A percentile compares a stretch with the other conserved stretches of the same genome.
Evolutionary conservation across 2,329 filamentous ascomycete genomes (phyloP).

Genomic region (Acrodontium crateriforme): DNA sequence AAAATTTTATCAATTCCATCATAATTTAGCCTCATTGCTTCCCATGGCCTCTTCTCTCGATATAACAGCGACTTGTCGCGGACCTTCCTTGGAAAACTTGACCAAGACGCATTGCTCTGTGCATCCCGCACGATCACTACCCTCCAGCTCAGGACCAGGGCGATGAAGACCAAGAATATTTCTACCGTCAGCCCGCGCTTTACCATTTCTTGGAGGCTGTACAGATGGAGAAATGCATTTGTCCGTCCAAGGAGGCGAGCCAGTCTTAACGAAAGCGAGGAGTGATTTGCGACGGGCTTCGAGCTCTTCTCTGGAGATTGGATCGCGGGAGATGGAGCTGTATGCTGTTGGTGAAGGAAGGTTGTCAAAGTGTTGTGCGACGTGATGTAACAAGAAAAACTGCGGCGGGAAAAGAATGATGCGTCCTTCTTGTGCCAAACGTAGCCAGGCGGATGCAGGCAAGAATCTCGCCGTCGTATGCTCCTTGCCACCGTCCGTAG

Average conservation of each 20-base stretch:
- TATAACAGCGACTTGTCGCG: constrained; percentile 40
- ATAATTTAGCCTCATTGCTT: constrained; percentile 6
- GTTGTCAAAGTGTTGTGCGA: constrained; percentile 19
- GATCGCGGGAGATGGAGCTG: constrained; percentile 13
- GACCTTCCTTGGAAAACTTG: constrained; percentile 42
- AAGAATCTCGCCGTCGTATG: constrained; percentile 69
- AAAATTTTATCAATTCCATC: constrained; percentile 2
- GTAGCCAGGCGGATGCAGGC: constrained; percentile 54
- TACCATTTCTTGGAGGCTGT: constrained; percentile 20
- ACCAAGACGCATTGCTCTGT: constrained; percentile 43
- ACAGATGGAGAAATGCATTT: constrained; percentile 30
- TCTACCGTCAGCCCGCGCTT: constrained; percentile 34
- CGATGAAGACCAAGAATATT: constrained; percentile 40
- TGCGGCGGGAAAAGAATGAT: constrained; percentile 88
- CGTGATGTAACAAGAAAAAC: constrained; percentile 53
- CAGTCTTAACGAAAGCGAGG: constrained; percentile 37
- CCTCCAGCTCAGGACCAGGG: constrained; percentile 42
- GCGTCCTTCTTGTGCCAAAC: constrained; percentile 45
- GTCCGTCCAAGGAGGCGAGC: constrained; percentile 28
- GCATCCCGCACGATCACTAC: constrained; percentile 31
- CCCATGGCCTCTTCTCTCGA: constrained; percentile 25
- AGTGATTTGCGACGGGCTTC: constrained; percentile 39
- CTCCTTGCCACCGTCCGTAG: constrained; percentile 54
- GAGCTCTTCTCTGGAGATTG: constrained; percentile 25
- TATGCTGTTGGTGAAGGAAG: constrained; percentile 18